Evolutionary conservation across 768 basidiomycete species (phyloP), one percentile per base, ranked within the genome.

Genomic region (Floccularia luteovirens): DNA sequence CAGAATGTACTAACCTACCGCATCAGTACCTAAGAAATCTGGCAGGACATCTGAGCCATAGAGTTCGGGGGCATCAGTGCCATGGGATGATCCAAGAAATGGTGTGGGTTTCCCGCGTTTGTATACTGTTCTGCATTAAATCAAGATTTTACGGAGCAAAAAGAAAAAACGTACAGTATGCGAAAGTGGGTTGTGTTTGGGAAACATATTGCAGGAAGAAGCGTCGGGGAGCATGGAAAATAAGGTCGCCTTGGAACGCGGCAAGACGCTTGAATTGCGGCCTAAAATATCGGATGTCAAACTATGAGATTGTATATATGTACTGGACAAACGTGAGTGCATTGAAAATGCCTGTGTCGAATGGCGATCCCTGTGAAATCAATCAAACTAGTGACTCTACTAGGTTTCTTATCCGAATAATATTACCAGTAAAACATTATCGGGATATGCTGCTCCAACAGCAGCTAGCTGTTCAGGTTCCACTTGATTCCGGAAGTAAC

Each of bases 191-290:
- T 48, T 66, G 66, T 31, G 60, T 65, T 1, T 57, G 61, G 0
- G 66, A 60, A 3, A 48, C 45, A 19, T 57, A 40, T 28, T 66
- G 48, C 24, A 75, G 47, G 47, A 78, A 68, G 53, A 70, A 69
- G 8, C 72, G 51, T 19, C 75, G 58, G 16, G 75, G 67, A 0
- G 62, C 67, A 44, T 76, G 67, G 52, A 78, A 72, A 1, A 66
- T 52, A n/a, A 55, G 44, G 43, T 79, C 76, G 0, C 74, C 76
- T 34, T 64, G 59, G 43, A 76, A 58, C 0, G 75, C 65, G 1
- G 75, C 64, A 4, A 75, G 43, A 1, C 74, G 60, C 47, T 77
- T 78, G 52, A 60, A 75, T 41, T 77, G 63, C 0, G 69, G 63
- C 4, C 65, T 62, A 16, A 64, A 49, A 0, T 49, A 50, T 27